Conservation (phyloP, 306 rosid genomes). For the Dalbergia cochinchinensis region DNA sequence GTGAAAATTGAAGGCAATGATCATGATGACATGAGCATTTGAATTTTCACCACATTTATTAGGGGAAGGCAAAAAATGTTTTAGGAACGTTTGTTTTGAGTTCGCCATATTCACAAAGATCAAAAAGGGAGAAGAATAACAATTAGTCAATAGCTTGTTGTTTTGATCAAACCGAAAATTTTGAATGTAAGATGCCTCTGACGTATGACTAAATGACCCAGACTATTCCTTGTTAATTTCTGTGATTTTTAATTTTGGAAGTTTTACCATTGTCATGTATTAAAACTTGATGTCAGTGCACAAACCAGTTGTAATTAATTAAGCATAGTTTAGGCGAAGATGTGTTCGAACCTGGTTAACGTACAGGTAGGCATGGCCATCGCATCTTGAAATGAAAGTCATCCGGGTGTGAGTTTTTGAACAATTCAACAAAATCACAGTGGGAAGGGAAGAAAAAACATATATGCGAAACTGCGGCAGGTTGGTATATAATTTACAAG, state of each 20-base stretch:
- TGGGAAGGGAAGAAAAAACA: background rate
- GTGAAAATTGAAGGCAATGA: background rate
- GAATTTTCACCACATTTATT: background rate
- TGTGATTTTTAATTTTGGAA: background rate
- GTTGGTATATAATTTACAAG: background rate
- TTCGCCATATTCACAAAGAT: background rate
- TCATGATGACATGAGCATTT: background rate
- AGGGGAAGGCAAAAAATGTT: background rate
- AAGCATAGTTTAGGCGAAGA: background rate
- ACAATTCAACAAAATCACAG: constrained; percentile 4
- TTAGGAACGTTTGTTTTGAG: background rate
- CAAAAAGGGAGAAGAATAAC: background rate
- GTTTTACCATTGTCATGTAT: background rate
- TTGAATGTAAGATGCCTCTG: constrained; percentile 19
- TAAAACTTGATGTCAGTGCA: background rate
- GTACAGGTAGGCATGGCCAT: background rate
- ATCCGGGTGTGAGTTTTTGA: background rate
- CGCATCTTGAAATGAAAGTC: background rate
- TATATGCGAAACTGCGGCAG: background rate
- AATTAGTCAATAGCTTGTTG: constrained; percentile 20
- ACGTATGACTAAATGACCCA: constrained; percentile 9
- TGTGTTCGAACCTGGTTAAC: background rate
- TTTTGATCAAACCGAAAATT: constrained; percentile 15
- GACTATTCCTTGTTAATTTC: too few species aligned
- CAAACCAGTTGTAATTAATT: background rate